These are phyloP conservation scores for Trametes pubescens DNA, from an alignment of 1,284 basidiomycete genomes.

Conservation along the genomic window DNA sequence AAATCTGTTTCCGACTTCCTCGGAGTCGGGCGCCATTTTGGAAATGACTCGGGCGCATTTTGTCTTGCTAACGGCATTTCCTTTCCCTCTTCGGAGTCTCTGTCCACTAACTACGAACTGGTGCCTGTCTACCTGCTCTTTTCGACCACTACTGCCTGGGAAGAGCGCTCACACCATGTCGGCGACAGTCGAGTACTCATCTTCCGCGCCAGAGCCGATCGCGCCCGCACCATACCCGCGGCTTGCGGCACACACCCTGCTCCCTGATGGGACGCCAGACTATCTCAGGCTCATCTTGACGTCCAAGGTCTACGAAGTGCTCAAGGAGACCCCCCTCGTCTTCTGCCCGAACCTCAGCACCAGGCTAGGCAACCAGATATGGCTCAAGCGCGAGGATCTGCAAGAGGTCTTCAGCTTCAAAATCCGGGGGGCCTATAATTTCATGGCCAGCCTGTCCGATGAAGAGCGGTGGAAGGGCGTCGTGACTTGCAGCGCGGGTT, in stretches of 20 bases:
- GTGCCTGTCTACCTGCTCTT: neutral
- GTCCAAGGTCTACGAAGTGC: conserved; percentile 93
- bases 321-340: conserved; percentile 93
- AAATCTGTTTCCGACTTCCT: neutral
- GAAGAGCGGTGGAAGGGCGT: conserved; percentile 98
- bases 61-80: neutral
- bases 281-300: conserved; percentile 94
- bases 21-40: conserved; percentile 23
- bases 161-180: conserved; percentile 24
- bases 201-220: conserved; percentile 61
- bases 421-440: conserved; percentile 97
- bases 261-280: conserved; percentile 83
- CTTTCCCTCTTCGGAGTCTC: too few species aligned
- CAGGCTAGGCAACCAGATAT: conserved; percentile 91
- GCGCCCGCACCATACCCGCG: conserved; percentile 68
- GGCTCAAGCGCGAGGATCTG: conserved; percentile 94
- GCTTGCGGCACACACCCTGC: conserved; percentile 70
- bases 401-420: conserved; percentile 99
- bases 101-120: conserved; percentile 1
- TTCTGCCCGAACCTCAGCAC: conserved; percentile 87
- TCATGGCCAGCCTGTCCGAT: conserved; percentile 91
- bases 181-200: conserved; percentile 72
- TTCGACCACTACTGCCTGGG: neutral
- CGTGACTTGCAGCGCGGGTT: conserved; percentile 96
- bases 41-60: conserved; percentile 11